These are phyloP conservation scores for Chamaenerion angustifolium DNA, from an alignment of 345 rosid genomes.

Conservation along the genomic window DNA sequence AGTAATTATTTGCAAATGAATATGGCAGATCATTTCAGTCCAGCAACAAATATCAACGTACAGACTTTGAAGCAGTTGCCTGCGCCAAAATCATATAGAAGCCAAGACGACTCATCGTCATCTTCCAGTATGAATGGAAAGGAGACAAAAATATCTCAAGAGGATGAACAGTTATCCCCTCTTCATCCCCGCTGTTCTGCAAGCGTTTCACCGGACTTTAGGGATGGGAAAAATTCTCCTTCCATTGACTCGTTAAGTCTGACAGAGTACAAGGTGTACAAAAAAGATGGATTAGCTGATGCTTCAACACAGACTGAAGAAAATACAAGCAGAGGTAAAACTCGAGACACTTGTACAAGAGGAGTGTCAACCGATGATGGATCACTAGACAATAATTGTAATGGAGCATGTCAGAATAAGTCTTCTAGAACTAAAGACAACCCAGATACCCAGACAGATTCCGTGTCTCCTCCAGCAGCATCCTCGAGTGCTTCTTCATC, in stretches of 20 bases:
- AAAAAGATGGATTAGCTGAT: constrained; percentile 58
- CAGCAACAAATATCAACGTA: constrained; percentile 16
- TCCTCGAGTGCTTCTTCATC: constrained; percentile 59
- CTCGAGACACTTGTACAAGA: constrained; percentile 60
- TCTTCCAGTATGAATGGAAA: constrained; percentile 67
- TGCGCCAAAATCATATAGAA: constrained; percentile 57
- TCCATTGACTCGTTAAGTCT: constrained; percentile 60
- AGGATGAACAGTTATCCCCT: constrained; percentile 73
- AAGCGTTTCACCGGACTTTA: constrained; percentile 54
- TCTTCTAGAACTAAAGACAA: constrained; percentile 28
- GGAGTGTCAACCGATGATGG: constrained; percentile 84
- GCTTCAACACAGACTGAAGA: constrained; percentile 96
- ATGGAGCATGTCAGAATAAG: constrained; percentile 17
- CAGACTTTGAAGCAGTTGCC: constrained; percentile 49
- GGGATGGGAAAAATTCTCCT: constrained; percentile 42
- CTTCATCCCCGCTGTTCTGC: constrained; percentile 44
- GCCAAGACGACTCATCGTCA: constrained; percentile 70
- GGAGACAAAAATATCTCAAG: constrained; percentile 51
- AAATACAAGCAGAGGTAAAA: constrained; percentile 22
- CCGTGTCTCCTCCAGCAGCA: constrained; percentile 55
- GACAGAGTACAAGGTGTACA: constrained; percentile 61
- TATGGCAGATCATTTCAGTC: constrained; percentile 36
- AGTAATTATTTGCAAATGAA: not conserved
- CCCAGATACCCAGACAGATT: constrained; percentile 34
- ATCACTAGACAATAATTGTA: constrained; percentile 28